phyloP scores from a whole-genome alignment of 2,329 filamentous ascomycete genomes.

The Stachybotrys chartarum region DNA sequence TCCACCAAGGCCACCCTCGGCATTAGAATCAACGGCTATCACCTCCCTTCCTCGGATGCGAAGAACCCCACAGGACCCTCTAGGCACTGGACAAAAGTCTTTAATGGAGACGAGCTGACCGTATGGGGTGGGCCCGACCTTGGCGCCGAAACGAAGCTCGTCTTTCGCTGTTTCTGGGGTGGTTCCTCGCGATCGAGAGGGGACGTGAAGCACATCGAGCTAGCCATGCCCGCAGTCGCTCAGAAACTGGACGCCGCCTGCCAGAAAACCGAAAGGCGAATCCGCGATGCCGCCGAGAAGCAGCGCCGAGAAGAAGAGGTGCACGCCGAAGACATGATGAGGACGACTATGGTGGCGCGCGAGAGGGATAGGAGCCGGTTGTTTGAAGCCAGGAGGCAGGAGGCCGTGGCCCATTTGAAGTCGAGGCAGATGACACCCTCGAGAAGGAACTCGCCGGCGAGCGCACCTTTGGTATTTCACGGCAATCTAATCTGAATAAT shows the following conservation, averaged over 20 bases:
- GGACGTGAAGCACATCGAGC: slow-evolving; percentile 15
- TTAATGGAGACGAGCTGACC: slow-evolving; percentile 69
- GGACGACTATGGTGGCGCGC: slow-evolving; percentile 30
- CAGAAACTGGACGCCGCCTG: slow-evolving; percentile 42
- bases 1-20: slow-evolving; percentile 72
- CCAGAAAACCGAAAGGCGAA: slow-evolving; percentile 34
- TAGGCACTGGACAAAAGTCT: slow-evolving; percentile 58
- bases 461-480: slow-evolving; percentile 9
- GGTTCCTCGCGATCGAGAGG: slow-evolving; percentile 39
- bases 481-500: not conserved
- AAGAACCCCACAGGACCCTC: slow-evolving; percentile 49
- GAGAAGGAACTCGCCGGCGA: slow-evolving; percentile 22
- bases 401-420: slow-evolving; percentile 35
- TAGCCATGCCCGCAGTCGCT: slow-evolving; percentile 32
- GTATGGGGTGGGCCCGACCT: slow-evolving; percentile 52
- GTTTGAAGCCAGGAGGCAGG: slow-evolving; percentile 42
- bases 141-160: slow-evolving; percentile 35
- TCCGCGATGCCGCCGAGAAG: slow-evolving; percentile 31
- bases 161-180: slow-evolving; percentile 50
- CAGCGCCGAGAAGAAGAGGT: slow-evolving; percentile 35
- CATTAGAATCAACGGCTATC: slow-evolving; percentile 69
- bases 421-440: slow-evolving; percentile 14
- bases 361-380: slow-evolving; percentile 41
- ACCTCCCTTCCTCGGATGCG: slow-evolving; percentile 49
- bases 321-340: slow-evolving; percentile 34